phyloP scores from a whole-genome alignment of 2,329 filamentous ascomycete genomes.

The Didymellaceae sp. region DNA sequence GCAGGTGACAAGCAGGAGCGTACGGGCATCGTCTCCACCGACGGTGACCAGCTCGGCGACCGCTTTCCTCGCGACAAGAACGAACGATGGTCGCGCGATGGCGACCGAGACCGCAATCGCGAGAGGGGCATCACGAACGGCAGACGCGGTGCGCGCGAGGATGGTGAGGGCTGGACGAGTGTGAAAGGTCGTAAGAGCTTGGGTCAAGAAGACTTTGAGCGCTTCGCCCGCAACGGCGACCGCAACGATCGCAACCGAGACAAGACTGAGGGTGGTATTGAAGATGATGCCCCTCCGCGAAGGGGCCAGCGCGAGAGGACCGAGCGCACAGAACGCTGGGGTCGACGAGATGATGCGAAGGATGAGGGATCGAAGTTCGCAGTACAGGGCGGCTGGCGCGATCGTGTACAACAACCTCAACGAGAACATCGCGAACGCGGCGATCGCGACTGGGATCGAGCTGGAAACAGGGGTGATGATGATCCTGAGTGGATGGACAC shows the following conservation, averaged over 20 bases:
- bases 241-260: conserved; percentile 57
- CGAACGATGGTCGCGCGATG: conserved; percentile 53
- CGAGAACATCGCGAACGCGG: conserved; percentile 45
- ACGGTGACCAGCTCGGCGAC: conserved; percentile 49
- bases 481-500: conserved; percentile 90
- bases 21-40: conserved; percentile 41
- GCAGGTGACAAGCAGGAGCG: conserved; percentile 47
- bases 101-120: conserved; percentile 48
- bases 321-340: conserved; percentile 69
- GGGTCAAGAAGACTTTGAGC: conserved; percentile 73
- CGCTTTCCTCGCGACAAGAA: conserved; percentile 41
- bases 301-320: conserved; percentile 70
- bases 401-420: conserved; percentile 44
- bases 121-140: conserved; percentile 49
- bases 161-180: conserved; percentile 75
- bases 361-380: conserved; percentile 52
- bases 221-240: conserved; percentile 63
- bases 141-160: conserved; percentile 53
- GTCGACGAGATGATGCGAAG: conserved; percentile 64
- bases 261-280: conserved; percentile 46
- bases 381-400: conserved; percentile 66
- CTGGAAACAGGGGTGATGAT: conserved; percentile 60
- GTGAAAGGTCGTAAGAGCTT: conserved; percentile 78
- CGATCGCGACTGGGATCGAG: conserved; percentile 62
- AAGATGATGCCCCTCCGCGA: conserved; percentile 59